A percentile compares a stretch with the other conserved stretches of the same genome.
phyloP scores from a whole-genome alignment of 2,329 filamentous ascomycete species.

The Byssochlamys sp. region DNA sequence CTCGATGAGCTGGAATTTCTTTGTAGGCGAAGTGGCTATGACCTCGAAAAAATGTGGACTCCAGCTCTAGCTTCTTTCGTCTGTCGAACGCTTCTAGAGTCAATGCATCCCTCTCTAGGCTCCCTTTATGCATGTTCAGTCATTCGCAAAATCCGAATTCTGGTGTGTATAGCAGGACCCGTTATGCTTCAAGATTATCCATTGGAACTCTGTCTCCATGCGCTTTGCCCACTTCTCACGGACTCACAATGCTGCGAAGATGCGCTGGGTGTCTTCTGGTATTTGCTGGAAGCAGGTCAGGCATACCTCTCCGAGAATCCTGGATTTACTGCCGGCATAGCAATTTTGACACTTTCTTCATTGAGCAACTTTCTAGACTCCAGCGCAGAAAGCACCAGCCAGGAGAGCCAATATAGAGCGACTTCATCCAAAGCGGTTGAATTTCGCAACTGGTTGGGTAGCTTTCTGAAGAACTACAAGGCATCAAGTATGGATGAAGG shows the following conservation, averaged over 20 bases:
- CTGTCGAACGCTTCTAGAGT: slow-evolving; percentile 67
- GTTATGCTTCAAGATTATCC: slow-evolving; percentile 70
- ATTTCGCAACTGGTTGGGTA: slow-evolving; percentile 71
- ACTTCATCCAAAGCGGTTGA: slow-evolving; percentile 65
- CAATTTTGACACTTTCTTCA: slow-evolving; percentile 68
- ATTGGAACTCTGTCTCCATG: slow-evolving; percentile 79
- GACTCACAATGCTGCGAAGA: slow-evolving; percentile 86
- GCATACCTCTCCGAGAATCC: slow-evolving; percentile 56
- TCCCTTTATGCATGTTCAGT: slow-evolving; percentile 79
- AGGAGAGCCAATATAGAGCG: slow-evolving; percentile 69
- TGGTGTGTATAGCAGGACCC: slow-evolving; percentile 67
- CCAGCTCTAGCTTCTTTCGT: slow-evolving; percentile 64
- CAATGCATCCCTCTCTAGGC: slow-evolving; percentile 72
- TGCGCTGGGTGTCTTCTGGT: slow-evolving; percentile 74
- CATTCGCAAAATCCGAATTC: slow-evolving; percentile 71
- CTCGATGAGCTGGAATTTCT: slow-evolving; percentile 65
- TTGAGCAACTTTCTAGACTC: slow-evolving; percentile 66
- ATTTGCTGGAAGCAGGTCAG: slow-evolving; percentile 62
- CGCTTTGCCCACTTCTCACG: slow-evolving; percentile 65
- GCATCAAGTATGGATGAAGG: slow-evolving; percentile 42
- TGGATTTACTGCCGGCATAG: slow-evolving; percentile 71
- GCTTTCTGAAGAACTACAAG: slow-evolving; percentile 56
- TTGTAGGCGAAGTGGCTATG: slow-evolving; percentile 61
- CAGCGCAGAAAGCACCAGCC: slow-evolving; percentile 67
- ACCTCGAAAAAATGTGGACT: slow-evolving; percentile 61